Percentiles rank a stretch among this genome's conserved stretches.
Evolutionary conservation across 345 rosid genomes (phyloP).

Genomic region (Firmiana major): DNA sequence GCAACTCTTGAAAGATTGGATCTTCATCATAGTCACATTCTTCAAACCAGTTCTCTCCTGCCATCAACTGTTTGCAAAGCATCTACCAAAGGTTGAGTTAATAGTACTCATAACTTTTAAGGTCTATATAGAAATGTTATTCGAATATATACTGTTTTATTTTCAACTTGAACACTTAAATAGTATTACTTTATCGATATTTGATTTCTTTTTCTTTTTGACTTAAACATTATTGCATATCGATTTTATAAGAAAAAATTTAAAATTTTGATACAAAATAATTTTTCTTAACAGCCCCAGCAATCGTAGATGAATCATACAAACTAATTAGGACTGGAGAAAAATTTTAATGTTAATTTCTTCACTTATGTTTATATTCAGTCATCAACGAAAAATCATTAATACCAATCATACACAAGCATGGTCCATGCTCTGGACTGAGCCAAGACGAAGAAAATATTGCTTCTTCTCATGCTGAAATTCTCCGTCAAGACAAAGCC

Average conservation of each 20-base stretch:
- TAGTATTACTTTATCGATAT: too few species aligned
- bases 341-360: not conserved
- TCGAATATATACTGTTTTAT: too few species aligned
- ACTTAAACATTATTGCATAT: too few species aligned
- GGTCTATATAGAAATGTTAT: too few species aligned
- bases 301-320: too few species aligned
- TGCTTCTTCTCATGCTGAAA: conserved; percentile 29
- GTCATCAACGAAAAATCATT: not conserved
- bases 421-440: conserved; percentile 52
- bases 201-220: too few species aligned
- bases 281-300: too few species aligned
- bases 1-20: not conserved
- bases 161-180: too few species aligned
- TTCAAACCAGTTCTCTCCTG: not conserved
- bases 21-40: not conserved
- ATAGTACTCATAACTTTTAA: not conserved
- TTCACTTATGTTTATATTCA: not conserved
- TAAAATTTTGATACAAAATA: too few species aligned
- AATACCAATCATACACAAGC: not conserved
- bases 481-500: conserved; percentile 52
- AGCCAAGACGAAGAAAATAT: not conserved
- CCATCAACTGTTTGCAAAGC: not conserved
- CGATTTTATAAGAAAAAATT: too few species aligned
- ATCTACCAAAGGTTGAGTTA: not conserved
- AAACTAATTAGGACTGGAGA: too few species aligned